These are phyloP conservation scores for Hordeum vulgare DNA, from an alignment of 176 grass and related monocot genomes.

Conservation along the genomic window MorexV3_pseudomolecules_assembly NC_058521.1:13341016-13341515, in stretches of 20 bases:
- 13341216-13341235: background rate
- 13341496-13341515: background rate
- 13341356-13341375: background rate
- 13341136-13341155: background rate
- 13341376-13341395: background rate
- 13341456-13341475: background rate
- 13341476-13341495: background rate
- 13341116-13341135: background rate
- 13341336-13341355: background rate
- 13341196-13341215: background rate
- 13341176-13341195: background rate
- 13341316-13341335: background rate
- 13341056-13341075: background rate
- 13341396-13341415: background rate
- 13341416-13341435: background rate
- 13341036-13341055: background rate
- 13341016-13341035: background rate
- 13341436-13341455: background rate
- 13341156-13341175: background rate
- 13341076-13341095: background rate
- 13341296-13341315: background rate
- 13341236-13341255: background rate
- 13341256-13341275: background rate
- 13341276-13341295: background rate
- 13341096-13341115: background rate